phyloP scores from a whole-genome alignment of 805 yeast species.

The Lipomyces oligophaga region DNA sequence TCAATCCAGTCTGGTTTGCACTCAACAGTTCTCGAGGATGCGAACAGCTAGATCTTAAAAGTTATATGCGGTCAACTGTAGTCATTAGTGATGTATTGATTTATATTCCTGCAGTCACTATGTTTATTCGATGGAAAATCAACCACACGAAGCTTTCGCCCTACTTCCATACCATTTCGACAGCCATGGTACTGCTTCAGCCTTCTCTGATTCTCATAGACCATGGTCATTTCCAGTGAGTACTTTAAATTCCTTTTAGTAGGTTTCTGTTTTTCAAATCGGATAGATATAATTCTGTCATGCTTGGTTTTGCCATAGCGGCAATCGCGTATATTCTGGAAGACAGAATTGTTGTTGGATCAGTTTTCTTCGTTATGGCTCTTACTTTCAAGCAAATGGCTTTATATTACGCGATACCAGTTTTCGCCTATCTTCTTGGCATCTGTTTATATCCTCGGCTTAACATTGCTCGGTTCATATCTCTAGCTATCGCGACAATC shows the following conservation, averaged over 20 bases:
- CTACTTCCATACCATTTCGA: constrained; percentile 20
- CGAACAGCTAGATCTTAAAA: constrained; percentile 64
- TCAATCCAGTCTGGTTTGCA: constrained; percentile 72
- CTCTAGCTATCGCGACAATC: constrained; percentile 63
- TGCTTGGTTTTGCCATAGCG: constrained; percentile 79
- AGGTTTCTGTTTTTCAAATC: not conserved
- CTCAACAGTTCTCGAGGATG: constrained; percentile 69
- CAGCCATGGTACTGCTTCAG: constrained; percentile 72
- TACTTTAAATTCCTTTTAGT: too few relatives aligned
- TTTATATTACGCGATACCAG: constrained; percentile 82
- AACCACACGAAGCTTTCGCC: constrained; percentile 47
- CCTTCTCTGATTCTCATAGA: constrained; percentile 82
- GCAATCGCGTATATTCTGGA: constrained; percentile 63
- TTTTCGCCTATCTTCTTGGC: constrained; percentile 76
- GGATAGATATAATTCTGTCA: constrained; percentile 66
- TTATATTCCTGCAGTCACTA: constrained; percentile 76
- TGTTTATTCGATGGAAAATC: constrained; percentile 68
- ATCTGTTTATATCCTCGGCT: constrained; percentile 44
- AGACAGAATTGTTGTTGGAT: constrained; percentile 62
- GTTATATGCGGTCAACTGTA: constrained; percentile 80
- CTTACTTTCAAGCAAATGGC: constrained; percentile 94
- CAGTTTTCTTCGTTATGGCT: constrained; percentile 72
- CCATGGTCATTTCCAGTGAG: constrained; percentile 96
- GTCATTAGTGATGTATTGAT: constrained; percentile 67
- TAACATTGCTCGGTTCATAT: constrained; percentile 54